Evolutionary conservation across 176 grass and related monocot species (phyloP), one percentile per base, ranked within the genome.

Genomic region (Thalia dealbata): DNA sequence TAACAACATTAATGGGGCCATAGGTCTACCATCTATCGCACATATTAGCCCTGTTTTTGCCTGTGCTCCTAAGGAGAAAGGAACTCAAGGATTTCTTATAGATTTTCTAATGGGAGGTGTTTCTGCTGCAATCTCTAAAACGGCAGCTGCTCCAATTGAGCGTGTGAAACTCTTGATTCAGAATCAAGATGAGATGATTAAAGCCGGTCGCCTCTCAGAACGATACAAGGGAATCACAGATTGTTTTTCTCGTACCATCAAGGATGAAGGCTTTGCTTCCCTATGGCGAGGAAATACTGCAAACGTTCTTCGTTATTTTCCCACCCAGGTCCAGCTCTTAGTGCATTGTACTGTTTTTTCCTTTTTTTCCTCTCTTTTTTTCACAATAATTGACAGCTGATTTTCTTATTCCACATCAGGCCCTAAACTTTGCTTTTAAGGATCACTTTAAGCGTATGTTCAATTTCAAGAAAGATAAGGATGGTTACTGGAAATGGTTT

Each of bases 301-400:
- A 73, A 73, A 73, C 38, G 71, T 59, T 73, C 30, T 59, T 56
- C 71, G 71, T 41, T 73, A 73, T 73, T 73, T 73, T 38, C 71
- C 71, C 6, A 42, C 71, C 54, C 71, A 38, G 32, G 32, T 38
- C 4, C 3, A 38, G 32, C 32, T 38, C 32, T 1, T 38, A 38
- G 32, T 38, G 32, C 32, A 38, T 38, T 4, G 32, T 38, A 1
- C 32, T 38, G 32, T 38, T 38, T 38, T 1, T 38, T 38, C 32
- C 4, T 38, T 38, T 38, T 38, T 38, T 38, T 38, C 32, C 32
- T 38, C n/a, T n/a, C n/a, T 38, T 38, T 1, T 38, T 4, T 38
- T 38, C 32, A 38, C 4, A 38, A 38, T 38, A 38, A 38, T 38
- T 38, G 32, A 38, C 4, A 38, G 32, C 4, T 38, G 3, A 4